Percentiles rank a stretch among this genome's conserved stretches.
Conservation (phyloP, 176 grass and related monocot species). For the Zea luxurians region DNA sequence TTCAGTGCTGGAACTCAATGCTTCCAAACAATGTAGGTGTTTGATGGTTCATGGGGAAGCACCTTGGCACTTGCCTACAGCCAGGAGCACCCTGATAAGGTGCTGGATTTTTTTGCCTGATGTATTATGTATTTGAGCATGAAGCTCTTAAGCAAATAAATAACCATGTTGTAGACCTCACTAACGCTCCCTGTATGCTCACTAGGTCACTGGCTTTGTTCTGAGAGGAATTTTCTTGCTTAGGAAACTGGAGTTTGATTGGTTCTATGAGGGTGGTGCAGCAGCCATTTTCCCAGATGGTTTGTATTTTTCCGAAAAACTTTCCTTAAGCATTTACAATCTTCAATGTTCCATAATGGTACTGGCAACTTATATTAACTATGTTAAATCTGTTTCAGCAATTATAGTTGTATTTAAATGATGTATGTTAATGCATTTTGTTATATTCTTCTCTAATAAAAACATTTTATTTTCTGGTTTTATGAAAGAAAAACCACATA, state of each 20-base stretch:
- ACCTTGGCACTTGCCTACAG: conserved; percentile 88
- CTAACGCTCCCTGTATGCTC: conserved; percentile 22
- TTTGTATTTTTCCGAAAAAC: conserved; percentile 14
- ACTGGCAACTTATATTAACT: too few relatives aligned
- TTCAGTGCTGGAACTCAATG: background rate
- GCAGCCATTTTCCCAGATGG: conserved; percentile 94
- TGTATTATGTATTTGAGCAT: background rate
- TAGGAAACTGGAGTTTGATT: conserved; percentile 88
- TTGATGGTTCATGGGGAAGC: conserved; percentile 96
- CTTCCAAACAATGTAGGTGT: conserved; percentile 56
- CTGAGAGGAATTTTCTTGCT: conserved; percentile 91
- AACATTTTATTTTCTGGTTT: too few relatives aligned
- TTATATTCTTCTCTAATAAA: too few relatives aligned
- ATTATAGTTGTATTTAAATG: too few relatives aligned
- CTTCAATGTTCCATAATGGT: too few relatives aligned
- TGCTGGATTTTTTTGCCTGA: background rate
- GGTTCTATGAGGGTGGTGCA: conserved; percentile 93
- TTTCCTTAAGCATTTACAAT: too few relatives aligned
- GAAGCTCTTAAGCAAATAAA: background rate
- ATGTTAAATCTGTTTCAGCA: too few relatives aligned
- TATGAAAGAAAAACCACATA: too few relatives aligned
- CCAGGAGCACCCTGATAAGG: conserved; percentile 83
- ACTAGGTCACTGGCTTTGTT: conserved; percentile 86
- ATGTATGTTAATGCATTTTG: too few relatives aligned
- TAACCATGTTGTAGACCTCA: conserved; percentile 2